phyloP scores from a whole-genome alignment of 768 basidiomycete genomes.

The Neoboletus brunneissimus region DNA sequence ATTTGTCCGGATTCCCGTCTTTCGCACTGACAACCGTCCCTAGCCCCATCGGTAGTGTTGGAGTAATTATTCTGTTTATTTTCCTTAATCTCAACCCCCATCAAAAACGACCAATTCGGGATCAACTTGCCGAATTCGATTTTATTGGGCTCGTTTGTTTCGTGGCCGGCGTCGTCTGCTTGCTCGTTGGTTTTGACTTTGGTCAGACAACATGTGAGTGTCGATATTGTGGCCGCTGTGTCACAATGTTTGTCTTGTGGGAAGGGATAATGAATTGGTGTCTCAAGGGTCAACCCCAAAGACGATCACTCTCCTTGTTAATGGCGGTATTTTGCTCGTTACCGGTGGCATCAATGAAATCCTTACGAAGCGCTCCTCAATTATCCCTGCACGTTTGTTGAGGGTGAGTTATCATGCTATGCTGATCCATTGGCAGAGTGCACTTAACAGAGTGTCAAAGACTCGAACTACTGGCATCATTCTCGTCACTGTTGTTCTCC shows the following conservation, averaged over 20 bases:
- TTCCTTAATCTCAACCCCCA: conserved; percentile 82
- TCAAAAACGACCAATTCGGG: conserved; percentile 49
- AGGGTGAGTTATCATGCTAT: conserved; percentile 40
- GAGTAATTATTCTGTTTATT: conserved; percentile 58
- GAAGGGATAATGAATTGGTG: background rate
- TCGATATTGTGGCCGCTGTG: background rate
- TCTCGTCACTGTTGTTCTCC: conserved; percentile 56
- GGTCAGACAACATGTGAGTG: conserved; percentile 64
- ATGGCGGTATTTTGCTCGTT: conserved; percentile 56
- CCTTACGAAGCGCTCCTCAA: conserved; percentile 63
- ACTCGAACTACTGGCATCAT: conserved; percentile 69
- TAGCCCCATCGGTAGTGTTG: conserved; percentile 72
- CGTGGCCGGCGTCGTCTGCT: conserved; percentile 59
- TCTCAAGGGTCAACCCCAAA: conserved; percentile 51
- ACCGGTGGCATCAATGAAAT: conserved; percentile 54
- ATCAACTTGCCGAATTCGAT: conserved; percentile 66
- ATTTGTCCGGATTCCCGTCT: background rate
- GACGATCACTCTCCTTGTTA: conserved; percentile 60
- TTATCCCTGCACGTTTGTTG: conserved; percentile 74
- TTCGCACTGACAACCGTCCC: background rate
- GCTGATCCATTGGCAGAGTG: background rate
- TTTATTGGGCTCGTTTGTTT: conserved; percentile 65
- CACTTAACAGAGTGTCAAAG: conserved; percentile 30
- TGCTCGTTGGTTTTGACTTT: conserved; percentile 72
- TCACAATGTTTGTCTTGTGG: background rate